Evolutionary conservation across 2,329 filamentous ascomycete species (phyloP).

Genomic region (Arthroderma uncinatum): DNA sequence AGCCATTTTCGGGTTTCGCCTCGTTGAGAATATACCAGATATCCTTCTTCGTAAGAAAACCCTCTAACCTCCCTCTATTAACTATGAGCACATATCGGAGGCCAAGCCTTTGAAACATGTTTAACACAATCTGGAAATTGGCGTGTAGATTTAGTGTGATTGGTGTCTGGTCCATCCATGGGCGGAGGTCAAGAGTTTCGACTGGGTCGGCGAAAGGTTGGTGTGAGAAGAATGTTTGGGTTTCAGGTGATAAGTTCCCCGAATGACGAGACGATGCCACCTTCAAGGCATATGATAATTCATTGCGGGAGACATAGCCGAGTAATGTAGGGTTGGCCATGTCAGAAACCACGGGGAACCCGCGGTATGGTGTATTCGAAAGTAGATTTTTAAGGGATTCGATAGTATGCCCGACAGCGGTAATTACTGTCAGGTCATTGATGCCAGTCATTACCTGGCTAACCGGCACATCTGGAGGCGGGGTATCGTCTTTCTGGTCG

Average conservation of each 20-base stretch:
- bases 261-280: constrained; percentile 42
- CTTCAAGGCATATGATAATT: constrained; percentile 70
- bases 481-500: constrained; percentile 71
- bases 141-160: constrained; percentile 72
- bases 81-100: constrained; percentile 81
- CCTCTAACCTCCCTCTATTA: constrained; percentile 69
- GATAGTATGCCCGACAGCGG: constrained; percentile 79
- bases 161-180: constrained; percentile 98
- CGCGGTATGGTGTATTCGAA: constrained; percentile 64
- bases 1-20: constrained; percentile 44
- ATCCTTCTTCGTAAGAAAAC: constrained; percentile 92
- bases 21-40: constrained; percentile 87
- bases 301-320: constrained; percentile 87
- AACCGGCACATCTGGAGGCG: constrained; percentile 74
- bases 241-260: constrained; percentile 50
- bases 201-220: constrained; percentile 68
- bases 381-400: constrained; percentile 61
- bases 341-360: constrained; percentile 81
- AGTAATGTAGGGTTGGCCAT: constrained; percentile 66
- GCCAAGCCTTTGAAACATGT: constrained; percentile 90
- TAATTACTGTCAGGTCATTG: constrained; percentile 80
- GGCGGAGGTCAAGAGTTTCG: constrained; percentile 71
- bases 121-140: constrained; percentile 71
- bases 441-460: constrained; percentile 82
- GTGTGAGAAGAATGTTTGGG: constrained; percentile 75